Conservation (phyloP, 306 rosid genomes). For the Vigna hirtella region DNA sequence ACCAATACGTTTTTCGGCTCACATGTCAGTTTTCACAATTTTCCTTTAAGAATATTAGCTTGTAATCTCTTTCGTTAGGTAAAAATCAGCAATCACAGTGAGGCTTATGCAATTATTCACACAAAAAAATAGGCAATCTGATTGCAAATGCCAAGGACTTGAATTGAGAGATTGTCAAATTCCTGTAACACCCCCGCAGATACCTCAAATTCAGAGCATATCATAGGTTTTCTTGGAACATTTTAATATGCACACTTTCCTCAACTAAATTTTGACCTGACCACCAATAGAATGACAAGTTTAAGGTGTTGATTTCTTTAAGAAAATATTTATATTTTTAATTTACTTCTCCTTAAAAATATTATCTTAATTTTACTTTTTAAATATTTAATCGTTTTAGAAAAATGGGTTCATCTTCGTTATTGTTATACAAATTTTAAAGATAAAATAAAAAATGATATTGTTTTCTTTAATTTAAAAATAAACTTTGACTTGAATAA, state of each 20-base stretch:
- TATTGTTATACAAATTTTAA: background rate
- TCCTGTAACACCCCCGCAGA: conserved; percentile 41
- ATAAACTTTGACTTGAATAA: background rate
- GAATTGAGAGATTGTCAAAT: conserved; percentile 48
- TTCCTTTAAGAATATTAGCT: conserved; percentile 39
- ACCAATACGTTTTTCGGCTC: conserved; percentile 44
- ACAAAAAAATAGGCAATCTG: conserved; percentile 26
- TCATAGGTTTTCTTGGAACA: conserved; percentile 16
- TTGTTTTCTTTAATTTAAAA: background rate
- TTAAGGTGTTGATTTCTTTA: conserved; percentile 27
- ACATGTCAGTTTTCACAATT: conserved; percentile 50
- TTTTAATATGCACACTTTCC: conserved; percentile 29
- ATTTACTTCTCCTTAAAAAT: background rate
- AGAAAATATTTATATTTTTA: background rate
- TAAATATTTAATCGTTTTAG: background rate
- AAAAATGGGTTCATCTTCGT: background rate
- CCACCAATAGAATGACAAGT: conserved; percentile 41
- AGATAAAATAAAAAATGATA: background rate
- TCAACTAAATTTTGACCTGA: conserved; percentile 32
- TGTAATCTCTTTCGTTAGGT: conserved; percentile 51
- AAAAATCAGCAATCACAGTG: conserved; percentile 48
- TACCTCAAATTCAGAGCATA: conserved; percentile 47
- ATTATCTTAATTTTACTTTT: background rate
- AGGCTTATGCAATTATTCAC: conserved; percentile 29
- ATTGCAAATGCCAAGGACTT: conserved; percentile 49